Percentiles rank a stretch among this genome's conserved stretches.
Conservation (phyloP, 108 stramenopile genomes). For the Cylindrotheca fusiformis region DNA sequence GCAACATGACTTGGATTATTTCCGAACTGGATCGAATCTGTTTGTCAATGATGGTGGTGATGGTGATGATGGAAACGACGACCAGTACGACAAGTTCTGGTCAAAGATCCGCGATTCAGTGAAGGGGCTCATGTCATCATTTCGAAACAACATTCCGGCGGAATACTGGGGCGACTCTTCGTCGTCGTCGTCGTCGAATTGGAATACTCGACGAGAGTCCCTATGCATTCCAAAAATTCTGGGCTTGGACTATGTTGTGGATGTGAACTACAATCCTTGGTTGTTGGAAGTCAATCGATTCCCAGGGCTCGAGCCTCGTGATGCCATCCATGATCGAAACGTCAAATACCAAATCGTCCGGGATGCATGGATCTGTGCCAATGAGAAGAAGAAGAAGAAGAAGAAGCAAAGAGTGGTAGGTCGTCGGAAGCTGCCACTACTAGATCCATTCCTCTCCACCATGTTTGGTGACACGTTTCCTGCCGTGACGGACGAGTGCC, state of each 20-base stretch:
- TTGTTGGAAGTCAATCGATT: slow-evolving; percentile 81
- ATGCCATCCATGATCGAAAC: slow-evolving; percentile 17
- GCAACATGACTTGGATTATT: slow-evolving; percentile 48
- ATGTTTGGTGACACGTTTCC: too few relatives aligned
- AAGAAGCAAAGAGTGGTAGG: too few relatives aligned
- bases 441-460: too few relatives aligned
- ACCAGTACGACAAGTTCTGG: background rate
- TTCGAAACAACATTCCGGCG: background rate
- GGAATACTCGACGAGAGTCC: slow-evolving; percentile 1
- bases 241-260: slow-evolving; percentile 73
- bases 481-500: too few relatives aligned
- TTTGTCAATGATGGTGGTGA: too few relatives aligned
- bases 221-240: slow-evolving; percentile 67
- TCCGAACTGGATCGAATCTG: slow-evolving; percentile 11
- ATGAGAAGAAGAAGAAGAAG: background rate
- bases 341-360: slow-evolving; percentile 35
- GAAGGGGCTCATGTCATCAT: background rate
- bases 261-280: slow-evolving; percentile 42
- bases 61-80: slow-evolving; percentile 4
- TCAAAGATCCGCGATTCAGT: background rate
- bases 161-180: background rate
- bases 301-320: slow-evolving; percentile 58
- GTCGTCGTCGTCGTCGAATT: background rate
- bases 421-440: too few relatives aligned
- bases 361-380: slow-evolving; percentile 42